Base-by-base conservation (phyloP, 139 green algal species). In the Chlorella vulgaris region DNA sequence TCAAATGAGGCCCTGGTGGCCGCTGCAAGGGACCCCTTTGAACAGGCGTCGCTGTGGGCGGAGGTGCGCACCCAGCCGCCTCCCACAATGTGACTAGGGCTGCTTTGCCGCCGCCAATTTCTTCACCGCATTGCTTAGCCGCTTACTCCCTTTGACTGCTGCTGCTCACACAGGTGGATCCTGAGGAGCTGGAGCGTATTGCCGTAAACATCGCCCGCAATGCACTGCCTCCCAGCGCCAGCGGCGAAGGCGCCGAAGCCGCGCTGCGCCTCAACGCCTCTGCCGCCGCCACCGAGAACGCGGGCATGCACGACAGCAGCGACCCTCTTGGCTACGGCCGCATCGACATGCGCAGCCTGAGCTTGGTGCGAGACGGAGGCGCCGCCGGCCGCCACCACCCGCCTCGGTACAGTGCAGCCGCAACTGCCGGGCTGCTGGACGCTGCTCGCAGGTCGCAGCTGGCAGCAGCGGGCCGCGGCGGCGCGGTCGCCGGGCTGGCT, bases 311-410 rank as follows among this genome's bases (percentile, higher is more conserved):
- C 2, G 86, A 90, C 26, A 83, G 77, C 55, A 62, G 62, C 3
- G 89, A 92, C 78, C 87, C 87, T 0, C 69, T 92, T 50, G 89
- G 89, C 31, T 78, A 87, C 65, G 89, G 89, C 1, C 78, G 68
- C 31, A 87, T 92, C 22, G 87, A 92, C 63, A 69, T 76, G 0
- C 71, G 69, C 24, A 61, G 76, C 38, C 67, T 88, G 4, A 53
- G 39, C 31, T 63, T 84, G 87, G 89, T 33, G 10, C 26, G 36
- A 6, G 21, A 55, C 19, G 39, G 24, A 26, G 39, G 10, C 35
- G 13, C 39, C 28, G 36, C 67, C 29, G 5, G 19, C n/a, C n/a
- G 18, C 19, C 68, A 75, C 35, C 39, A 74, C 6, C 65, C 65
- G 6, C 55, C 55, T 5, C 55, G 55, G 18, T 65, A 65, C 55